Evolutionary conservation across 371 early-diverging fungal genomes (phyloP), one percentile per base, ranked within the genome.

Genomic region (Rhizopus microsporus): DNA sequence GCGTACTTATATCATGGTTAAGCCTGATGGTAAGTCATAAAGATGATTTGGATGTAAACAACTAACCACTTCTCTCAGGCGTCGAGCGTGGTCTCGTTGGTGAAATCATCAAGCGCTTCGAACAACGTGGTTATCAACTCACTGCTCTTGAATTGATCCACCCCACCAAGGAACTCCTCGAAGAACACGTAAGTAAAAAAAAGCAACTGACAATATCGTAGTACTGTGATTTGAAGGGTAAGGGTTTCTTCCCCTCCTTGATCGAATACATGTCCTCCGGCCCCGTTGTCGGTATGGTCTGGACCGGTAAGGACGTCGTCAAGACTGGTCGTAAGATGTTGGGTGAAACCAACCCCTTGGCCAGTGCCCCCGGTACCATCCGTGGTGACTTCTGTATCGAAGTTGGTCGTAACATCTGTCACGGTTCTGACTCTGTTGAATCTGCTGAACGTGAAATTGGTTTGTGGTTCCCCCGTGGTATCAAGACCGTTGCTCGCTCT

Each of bases 371-470:
- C 61, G 99, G 99, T 70, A 98, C 99, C 81, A 99, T 99, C 88
- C 94, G 99, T 82, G 99, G 99, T 71, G 99, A 99, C 87, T 97
- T 88, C 79, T 88, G 91, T 73, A 87, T 96, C 59, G 96, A 94
- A 61, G 89, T 91, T 39, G 92, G 93, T 51, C 88, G 89, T 73
- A 99, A 99, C 91, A 84, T 99, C 74, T 92, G 95, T 90, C 99
- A 99, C 88, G 99, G 99, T 60, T 94, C 96, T 62, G 99, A 99
- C 89, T 78, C 93, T 55, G 96, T 96, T 60, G 99, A 98, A 82
- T 88, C 83, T 75, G 99, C 98, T 62, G 90, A 98, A 83, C 88
- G 85, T 75, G 99, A 99, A 79, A 97, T 99, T 55, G 88, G 84
- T 43, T 83, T 99, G 74, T 98, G 99, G 99, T 94, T 98, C 91